Base-by-base conservation (phyloP, 2,329 filamentous ascomycete genomes). In the Fusarium xyrophilum region DNA sequence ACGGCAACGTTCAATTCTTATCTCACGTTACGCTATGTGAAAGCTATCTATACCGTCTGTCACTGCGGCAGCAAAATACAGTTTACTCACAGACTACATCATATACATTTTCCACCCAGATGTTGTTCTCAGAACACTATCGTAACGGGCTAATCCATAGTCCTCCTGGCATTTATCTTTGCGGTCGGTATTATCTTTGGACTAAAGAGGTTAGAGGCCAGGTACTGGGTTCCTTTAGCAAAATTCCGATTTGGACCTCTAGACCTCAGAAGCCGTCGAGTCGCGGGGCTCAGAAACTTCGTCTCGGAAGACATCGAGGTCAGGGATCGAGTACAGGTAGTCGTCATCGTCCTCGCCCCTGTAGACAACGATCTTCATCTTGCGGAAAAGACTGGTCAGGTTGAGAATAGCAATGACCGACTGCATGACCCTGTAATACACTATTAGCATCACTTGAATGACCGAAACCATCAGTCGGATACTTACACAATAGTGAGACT, bases 401-500 rank as follows among this genome's bases (percentile, higher is more conserved):
- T 64, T 65, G 23, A 71, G 38, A 48, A 70, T 6, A 19, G 62
- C 39, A 50, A 71, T 52, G 4, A 25, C 21, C 7, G 68, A 36
- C 46, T 74, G 61, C 5, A 74, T 43, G 9, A 56, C 12, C 7
- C 72, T 74, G 17, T 2, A 14, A 15, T 19, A 10, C 15, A 46
- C 25, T 50, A 27, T 65, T n/a, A 65, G 55, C 14, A 32, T 5
- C 17, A 13, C 8, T n/a, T 15, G 13, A n/a, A 23, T 19, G 14
- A 13, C 27, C 6, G 6, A 23, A 17, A 5, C 2, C 19, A 23
- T 7, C 3, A 21, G 28, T 7, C 8, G 32, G 15, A 21, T 21
- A 72, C 72, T 63, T 44, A 74, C 72, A 59, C 43, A 14, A 74
- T 17, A 15, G 65, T 66, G 21, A 74, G 59, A 46, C 38, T 56